phyloP scores from a whole-genome alignment of 1,139 yeast species.

The Arxiozyma slooffiae region DNA sequence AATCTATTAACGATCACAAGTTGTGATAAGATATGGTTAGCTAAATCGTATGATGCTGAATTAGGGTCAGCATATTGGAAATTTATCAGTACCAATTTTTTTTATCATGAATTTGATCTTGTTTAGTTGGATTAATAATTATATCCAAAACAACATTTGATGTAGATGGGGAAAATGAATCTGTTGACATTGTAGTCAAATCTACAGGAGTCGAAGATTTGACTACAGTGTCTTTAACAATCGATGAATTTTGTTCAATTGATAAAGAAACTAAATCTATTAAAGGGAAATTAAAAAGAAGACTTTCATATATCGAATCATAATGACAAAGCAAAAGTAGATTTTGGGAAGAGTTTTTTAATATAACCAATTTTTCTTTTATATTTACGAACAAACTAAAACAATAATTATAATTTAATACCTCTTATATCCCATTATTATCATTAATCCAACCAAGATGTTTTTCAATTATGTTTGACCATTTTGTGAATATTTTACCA shows the following conservation, averaged over 20 bases:
- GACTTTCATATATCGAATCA: constrained; percentile 92
- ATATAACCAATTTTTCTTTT: constrained; percentile 55
- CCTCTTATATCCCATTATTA: constrained; percentile 32
- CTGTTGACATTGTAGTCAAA: constrained; percentile 8
- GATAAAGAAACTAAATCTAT: constrained; percentile 10
- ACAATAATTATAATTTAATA: constrained; percentile 44
- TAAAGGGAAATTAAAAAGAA: constrained; percentile 39
- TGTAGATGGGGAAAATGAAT: constrained; percentile 25
- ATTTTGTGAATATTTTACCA: constrained; percentile 65
- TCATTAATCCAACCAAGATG: constrained; percentile 26
- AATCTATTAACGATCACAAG: constrained; percentile 98
- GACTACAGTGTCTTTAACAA: constrained; percentile 20
- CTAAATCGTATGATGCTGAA: constrained; percentile 79
- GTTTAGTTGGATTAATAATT: constrained; percentile 31
- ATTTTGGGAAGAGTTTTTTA: constrained; percentile 39
- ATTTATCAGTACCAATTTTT: constrained; percentile 85
- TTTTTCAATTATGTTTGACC: constrained; percentile 53
- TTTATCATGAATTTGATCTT: constrained; percentile 47
- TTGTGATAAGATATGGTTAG: constrained; percentile 90
- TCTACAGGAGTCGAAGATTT: constrained; percentile 1
- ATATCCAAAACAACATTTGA: constrained; percentile 32
- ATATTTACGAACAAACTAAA: constrained; percentile 45
- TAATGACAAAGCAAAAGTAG: constrained; percentile 76
- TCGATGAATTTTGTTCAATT: constrained; percentile 11
- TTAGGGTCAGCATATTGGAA: constrained; percentile 96